Conservation (phyloP, 768 basidiomycete species). For the Fibroporia radiculosa region DNA sequence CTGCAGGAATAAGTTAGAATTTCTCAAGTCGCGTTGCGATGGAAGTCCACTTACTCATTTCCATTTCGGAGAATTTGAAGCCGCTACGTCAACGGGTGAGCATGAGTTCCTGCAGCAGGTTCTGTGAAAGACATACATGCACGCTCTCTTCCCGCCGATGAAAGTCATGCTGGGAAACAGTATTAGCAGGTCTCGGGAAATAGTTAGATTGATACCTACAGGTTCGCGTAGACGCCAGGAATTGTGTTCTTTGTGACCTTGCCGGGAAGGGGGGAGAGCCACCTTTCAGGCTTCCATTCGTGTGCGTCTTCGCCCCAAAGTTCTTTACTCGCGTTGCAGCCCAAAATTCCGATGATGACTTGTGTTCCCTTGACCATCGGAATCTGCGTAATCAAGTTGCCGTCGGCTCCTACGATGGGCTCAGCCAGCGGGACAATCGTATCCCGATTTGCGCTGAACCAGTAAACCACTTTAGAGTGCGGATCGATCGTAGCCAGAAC, state of each 20-base stretch:
- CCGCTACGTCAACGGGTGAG: slow-evolving; percentile 3
- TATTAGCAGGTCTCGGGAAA: background rate
- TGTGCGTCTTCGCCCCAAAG: slow-evolving; percentile 58
- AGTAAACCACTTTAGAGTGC: background rate
- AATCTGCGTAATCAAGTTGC: slow-evolving; percentile 32
- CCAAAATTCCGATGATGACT: slow-evolving; percentile 34
- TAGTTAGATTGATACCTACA: slow-evolving; percentile 9
- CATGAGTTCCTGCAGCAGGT: background rate
- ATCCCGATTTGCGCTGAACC: slow-evolving; percentile 35
- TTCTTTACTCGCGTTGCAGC: slow-evolving; percentile 40
- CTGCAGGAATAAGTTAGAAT: too few species aligned
- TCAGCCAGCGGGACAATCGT: slow-evolving; percentile 50
- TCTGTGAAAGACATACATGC: slow-evolving; percentile 18
- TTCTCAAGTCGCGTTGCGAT: too few species aligned
- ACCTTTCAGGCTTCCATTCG: slow-evolving; percentile 56
- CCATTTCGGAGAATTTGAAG: slow-evolving; percentile 14
- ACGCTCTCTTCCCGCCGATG: slow-evolving; percentile 22
- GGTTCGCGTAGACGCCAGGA: slow-evolving; percentile 18
- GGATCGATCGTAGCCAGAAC: background rate
- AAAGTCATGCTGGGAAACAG: slow-evolving; percentile 21
- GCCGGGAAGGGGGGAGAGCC: slow-evolving; percentile 32
- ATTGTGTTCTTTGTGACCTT: slow-evolving; percentile 10
- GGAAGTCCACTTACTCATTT: slow-evolving; percentile 13
- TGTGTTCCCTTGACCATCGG: slow-evolving; percentile 39
- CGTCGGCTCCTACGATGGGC: slow-evolving; percentile 38